Base-by-base conservation (phyloP, 2,329 filamentous ascomycete species). In the Aspergillus sp. region DNA sequence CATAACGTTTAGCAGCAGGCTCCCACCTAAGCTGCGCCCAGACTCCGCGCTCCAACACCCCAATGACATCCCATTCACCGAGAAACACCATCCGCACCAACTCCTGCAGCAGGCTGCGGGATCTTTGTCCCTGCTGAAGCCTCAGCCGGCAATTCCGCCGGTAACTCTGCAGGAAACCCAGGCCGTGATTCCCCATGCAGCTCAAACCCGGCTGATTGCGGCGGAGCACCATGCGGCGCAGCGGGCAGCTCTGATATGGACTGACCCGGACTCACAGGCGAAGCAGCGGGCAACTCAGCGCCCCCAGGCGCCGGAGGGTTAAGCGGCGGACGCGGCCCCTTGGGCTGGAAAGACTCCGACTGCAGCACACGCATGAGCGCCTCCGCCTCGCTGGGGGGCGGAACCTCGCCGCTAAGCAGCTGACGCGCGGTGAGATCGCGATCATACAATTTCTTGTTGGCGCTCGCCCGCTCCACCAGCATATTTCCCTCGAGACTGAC, bases 361-460 rank as follows among this genome's bases (percentile, higher is more conserved):
- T 42, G n/a, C 16, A 97, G 80, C 3, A 96, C 82, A 57, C 80
- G 81, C 82, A 95, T 87, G 45, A 99, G 82, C 6, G 90, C 87
- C 36, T 88, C 87, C 2, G 91, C 90, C 56, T 89, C 86, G 0
- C 86, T 83, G 1, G 94, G 92, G 0, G 90, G 82, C 24, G 83
- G 80, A 19, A 96, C 83, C 24, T 82, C 78, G n/a, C 93, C 94
- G 49, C 81, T 83, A 24, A 97, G 81, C 36, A 97, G 81, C 67
- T 95, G 86, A 54, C 79, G 76, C 16, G 92, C 93, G 4, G 88
- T 92, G 71, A 88, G 82, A 54, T 87, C 84, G 46, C 86, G 82
- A 52, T 90, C 88, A 71, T 99, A 99, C 51, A 99, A 82, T 76
- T 95, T 95, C 75, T 93, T 87, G 70, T 97, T 97, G 59, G 93